Base-by-base conservation (phyloP, 257 asterid genomes). In the Petrea volubilis region DNA sequence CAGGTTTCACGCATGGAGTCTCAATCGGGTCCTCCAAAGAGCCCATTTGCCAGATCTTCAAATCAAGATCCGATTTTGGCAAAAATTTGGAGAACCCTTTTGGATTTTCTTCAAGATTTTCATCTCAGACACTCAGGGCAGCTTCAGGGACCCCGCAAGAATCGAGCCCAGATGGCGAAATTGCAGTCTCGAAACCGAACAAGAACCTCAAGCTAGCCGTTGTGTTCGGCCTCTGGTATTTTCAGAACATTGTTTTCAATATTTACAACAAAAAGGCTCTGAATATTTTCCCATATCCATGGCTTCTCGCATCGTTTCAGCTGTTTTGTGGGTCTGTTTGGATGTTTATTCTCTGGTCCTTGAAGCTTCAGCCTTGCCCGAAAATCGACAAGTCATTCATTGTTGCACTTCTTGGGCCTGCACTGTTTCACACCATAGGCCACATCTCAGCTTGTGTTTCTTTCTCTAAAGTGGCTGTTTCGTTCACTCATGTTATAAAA, bases 391-490 rank as follows among this genome's bases (percentile, higher is more conserved):
- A 86, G 50, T 79, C 98, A 0, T 93, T 93, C 34, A 82, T 93
- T 10, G 10, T 87, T 67, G 98, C 98, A 8, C 91, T 93, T 70
- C 90, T 93, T 34, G 98, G 96, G 9, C 98, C 97, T 61, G 96
- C 98, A 2, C 90, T 93, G 51, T 93, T 91, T 72, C 97, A 91
- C 84, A 93, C 96, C 0, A 75, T 91, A 31, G 97, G 98, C 77
- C 98, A 93, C 77, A 93, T 93, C 41, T 93, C 98, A 7, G 98
- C 98, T 6, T 93, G 98, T 69, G 98, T 93, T 74, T 93, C 98
- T 2, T 93, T 93, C 80, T 93, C 98, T 6, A 93, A 93, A 74
- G 98, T 93, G 11, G 97, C 98, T 60, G 97, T 93, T 68, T 93
- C 98, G 2, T 93, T 93, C 80, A 93, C 98, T 2, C 98, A 93